phyloP scores from a whole-genome alignment of 2,329 filamentous ascomycete species.

The Alternaria gaisen region DNA sequence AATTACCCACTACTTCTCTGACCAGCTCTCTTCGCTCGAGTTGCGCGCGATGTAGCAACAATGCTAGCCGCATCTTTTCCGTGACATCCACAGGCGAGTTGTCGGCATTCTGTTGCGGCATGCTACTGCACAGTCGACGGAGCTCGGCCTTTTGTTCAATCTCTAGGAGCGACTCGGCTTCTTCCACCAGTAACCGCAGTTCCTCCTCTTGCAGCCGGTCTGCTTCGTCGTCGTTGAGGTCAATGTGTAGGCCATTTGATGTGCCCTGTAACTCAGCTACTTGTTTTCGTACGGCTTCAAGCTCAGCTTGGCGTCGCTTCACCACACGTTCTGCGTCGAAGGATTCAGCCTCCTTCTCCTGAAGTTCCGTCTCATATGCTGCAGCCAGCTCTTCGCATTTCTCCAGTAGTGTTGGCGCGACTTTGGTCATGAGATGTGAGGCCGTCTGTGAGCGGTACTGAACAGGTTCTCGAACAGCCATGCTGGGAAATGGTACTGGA shows the following conservation, averaged over 20 bases:
- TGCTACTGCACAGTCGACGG: constrained; percentile 39
- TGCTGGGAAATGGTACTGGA: constrained; percentile 35
- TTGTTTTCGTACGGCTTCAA: constrained; percentile 67
- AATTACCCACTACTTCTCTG: constrained; percentile 72
- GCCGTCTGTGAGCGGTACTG: constrained; percentile 58
- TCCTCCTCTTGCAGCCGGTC: constrained; percentile 49
- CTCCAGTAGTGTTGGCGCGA: constrained; percentile 64
- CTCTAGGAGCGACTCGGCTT: constrained; percentile 56
- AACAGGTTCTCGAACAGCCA: constrained; percentile 32
- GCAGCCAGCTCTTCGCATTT: constrained; percentile 55
- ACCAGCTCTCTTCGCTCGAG: constrained; percentile 70
- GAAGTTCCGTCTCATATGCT: constrained; percentile 76
- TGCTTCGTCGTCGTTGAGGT: constrained; percentile 49
- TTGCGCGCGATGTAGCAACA: constrained; percentile 65
- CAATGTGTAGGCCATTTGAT: constrained; percentile 38
- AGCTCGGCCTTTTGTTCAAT: constrained; percentile 56
- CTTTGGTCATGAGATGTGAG: constrained; percentile 69
- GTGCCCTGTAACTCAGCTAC: constrained; percentile 61
- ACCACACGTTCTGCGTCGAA: constrained; percentile 58
- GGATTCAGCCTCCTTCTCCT: constrained; percentile 70
- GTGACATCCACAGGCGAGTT: constrained; percentile 53
- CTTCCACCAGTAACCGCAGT: constrained; percentile 47
- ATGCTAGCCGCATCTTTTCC: constrained; percentile 66
- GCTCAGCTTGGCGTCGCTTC: constrained; percentile 71
- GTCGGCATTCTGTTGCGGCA: constrained; percentile 26